These are phyloP conservation scores for Alternaria postmessia DNA, from an alignment of 2,329 filamentous ascomycete genomes.

Conservation along the genomic window DNA sequence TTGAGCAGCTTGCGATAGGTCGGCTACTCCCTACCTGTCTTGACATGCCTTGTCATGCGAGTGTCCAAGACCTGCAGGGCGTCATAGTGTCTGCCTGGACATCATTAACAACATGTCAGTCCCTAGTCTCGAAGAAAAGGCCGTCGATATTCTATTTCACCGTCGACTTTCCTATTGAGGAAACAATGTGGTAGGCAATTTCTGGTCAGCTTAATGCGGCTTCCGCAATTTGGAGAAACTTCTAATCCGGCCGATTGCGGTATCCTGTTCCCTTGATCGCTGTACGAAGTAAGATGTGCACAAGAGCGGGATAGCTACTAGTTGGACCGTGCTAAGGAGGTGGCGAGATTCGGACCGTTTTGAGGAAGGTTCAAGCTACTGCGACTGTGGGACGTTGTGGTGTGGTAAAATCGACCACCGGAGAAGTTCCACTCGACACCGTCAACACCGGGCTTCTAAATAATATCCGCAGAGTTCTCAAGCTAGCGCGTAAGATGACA, in stretches of 20 bases:
- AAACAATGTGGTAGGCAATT: neutral
- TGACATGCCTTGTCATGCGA: neutral
- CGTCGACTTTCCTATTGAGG: neutral
- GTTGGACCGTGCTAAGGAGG: constrained; percentile 1
- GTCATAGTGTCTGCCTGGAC: neutral
- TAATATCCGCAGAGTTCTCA: neutral
- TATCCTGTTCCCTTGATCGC: constrained; percentile 1
- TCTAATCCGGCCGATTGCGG: neutral
- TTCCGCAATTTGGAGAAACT: neutral
- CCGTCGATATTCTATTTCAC: constrained; percentile 2
- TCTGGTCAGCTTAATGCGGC: neutral
- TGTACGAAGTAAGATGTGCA: constrained; percentile 4
- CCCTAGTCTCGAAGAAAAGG: neutral
- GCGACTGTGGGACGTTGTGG: neutral
- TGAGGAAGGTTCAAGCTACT: constrained; percentile 12
- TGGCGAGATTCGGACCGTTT: constrained; percentile 14
- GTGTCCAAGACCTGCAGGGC: neutral
- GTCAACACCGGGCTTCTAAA: neutral
- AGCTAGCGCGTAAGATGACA: neutral
- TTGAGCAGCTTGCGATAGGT: neutral
- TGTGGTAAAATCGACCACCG: neutral
- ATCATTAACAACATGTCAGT: neutral
- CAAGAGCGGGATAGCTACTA: constrained; percentile 1
- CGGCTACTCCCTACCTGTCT: neutral
- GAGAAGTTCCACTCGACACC: constrained; percentile 1